These are phyloP conservation scores for Arthrobotrys pseudoclavata DNA, from an alignment of 2,329 filamentous ascomycete genomes.

Conservation along the genomic window DNA sequence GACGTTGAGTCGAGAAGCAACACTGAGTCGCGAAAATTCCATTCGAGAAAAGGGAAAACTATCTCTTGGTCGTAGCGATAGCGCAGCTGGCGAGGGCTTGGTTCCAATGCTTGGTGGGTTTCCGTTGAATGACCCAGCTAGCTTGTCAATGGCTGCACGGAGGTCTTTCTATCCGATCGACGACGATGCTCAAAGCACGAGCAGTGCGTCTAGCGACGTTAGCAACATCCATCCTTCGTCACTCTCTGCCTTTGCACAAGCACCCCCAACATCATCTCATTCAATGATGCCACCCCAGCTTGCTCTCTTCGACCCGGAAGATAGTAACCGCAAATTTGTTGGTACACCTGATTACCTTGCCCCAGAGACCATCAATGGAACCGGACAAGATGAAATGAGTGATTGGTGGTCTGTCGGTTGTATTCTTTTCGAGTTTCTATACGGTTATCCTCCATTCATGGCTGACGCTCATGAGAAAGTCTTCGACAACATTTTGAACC, in stretches of 20 bases:
- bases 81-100: constrained; percentile 87
- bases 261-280: constrained; percentile 66
- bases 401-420: constrained; percentile 99
- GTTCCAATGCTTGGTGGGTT: constrained; percentile 85
- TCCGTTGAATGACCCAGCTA: constrained; percentile 76
- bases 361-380: constrained; percentile 94
- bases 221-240: constrained; percentile 63
- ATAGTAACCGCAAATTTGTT: constrained; percentile 92
- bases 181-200: constrained; percentile 79
- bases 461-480: constrained; percentile 90
- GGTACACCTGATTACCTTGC: constrained; percentile 97
- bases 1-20: constrained; percentile 72
- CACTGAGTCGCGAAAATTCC: constrained; percentile 57
- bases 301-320: constrained; percentile 95
- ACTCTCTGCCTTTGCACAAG: constrained; percentile 58
- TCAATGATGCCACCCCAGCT: constrained; percentile 88
- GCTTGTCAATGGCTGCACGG: constrained; percentile 63
- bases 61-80: constrained; percentile 87
- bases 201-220: constrained; percentile 80
- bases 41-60: constrained; percentile 66
- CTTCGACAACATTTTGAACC: constrained; percentile 93
- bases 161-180: constrained; percentile 75
- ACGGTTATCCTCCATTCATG: constrained; percentile 93
- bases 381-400: constrained; percentile 95
- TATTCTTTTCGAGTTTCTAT: constrained; percentile 96